Evolutionary conservation across 306 rosid species (phyloP), one percentile per base, ranked within the genome.

Genomic region (Pterocarpus santalinus): DNA sequence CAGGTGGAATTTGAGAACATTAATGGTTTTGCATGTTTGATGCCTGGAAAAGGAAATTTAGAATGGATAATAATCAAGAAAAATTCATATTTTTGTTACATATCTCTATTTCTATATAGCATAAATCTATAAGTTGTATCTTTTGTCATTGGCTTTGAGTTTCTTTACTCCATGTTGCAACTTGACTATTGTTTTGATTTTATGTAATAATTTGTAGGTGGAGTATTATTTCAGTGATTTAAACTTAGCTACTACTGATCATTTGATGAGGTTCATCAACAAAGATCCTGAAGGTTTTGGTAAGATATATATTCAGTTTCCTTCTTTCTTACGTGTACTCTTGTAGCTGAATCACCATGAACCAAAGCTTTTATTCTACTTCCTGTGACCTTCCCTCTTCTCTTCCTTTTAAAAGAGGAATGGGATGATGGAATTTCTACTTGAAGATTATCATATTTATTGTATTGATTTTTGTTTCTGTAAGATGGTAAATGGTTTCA

Each of bases 151-250:
- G 7, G 7, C 61, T 17, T 15, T 55, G 61, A 6, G 65, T 60
- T 68, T 9, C 46, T 46, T 60, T 6, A 53, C 69, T 58, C 64
- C 47, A 49, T 58, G 68, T 76, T 35, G 71, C 65, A 17, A 22
- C 61, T 80, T 66, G 72, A 62, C 67, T 80, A 66, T 61, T 61
- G 63, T 84, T 72, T 77, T 77, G 51, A 72, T 80, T 70, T 69
- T 81, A 8, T 13, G 33, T 73, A 39, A 28, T 33, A 76, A 74
- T 69, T 81, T 90, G 85, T 87, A 93, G 99, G 99, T 95, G 92
- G 99, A 95, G 85, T 95, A 95, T 88, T 95, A 95, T 88, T 93
- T 95, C 89, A 95, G 99, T 70, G 98, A 95, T 82, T 79, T 95
- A 72, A 95, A 95, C 89, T 89, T 95, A 82, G 97, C 99, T 67